Evolutionary conservation across 352 stramenopile species (phyloP).

Genomic region (Pythium diclinum): DNA sequence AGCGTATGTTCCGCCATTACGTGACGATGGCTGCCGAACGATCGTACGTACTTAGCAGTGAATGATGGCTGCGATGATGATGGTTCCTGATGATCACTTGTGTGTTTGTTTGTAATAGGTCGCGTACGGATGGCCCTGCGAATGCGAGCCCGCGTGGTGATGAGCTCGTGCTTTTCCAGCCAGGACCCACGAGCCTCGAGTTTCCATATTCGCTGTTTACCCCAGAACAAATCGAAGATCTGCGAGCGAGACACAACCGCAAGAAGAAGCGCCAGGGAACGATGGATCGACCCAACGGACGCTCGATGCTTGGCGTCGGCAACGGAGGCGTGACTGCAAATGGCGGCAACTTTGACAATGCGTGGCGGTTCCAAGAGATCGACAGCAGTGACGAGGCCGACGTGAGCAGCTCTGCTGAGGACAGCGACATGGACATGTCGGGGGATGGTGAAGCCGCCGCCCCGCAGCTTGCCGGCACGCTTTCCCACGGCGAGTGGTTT

Average conservation of each 20-base stretch:
- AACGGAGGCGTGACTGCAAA: neutral
- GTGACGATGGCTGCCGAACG: constrained; percentile 32
- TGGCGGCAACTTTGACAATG: constrained; percentile 2
- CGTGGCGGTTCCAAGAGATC: constrained; percentile 30
- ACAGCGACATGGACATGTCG: constrained; percentile 31
- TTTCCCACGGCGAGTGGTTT: constrained; percentile 32
- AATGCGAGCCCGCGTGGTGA: constrained; percentile 20
- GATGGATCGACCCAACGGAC: neutral
- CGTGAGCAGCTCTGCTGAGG: constrained; percentile 29
- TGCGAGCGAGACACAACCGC: constrained; percentile 28
- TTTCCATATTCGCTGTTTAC: constrained; percentile 33
- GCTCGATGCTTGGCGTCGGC: neutral
- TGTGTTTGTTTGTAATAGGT: neutral
- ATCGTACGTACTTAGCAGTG: constrained; percentile 23
- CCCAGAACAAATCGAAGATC: constrained; percentile 28
- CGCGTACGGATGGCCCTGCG: constrained; percentile 7
- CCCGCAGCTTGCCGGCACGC: constrained; percentile 22
- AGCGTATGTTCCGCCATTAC: constrained; percentile 71
- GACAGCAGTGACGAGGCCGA: constrained; percentile 32
- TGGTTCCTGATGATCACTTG: neutral
- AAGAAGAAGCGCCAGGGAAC: constrained; percentile 25
- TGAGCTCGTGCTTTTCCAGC: constrained; percentile 28
- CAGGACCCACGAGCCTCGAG: constrained; percentile 25
- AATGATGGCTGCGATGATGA: neutral
- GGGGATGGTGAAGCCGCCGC: constrained; percentile 8